Base-by-base conservation (phyloP, 495 filamentous ascomycete species). In the Penicillium daleae region DNA sequence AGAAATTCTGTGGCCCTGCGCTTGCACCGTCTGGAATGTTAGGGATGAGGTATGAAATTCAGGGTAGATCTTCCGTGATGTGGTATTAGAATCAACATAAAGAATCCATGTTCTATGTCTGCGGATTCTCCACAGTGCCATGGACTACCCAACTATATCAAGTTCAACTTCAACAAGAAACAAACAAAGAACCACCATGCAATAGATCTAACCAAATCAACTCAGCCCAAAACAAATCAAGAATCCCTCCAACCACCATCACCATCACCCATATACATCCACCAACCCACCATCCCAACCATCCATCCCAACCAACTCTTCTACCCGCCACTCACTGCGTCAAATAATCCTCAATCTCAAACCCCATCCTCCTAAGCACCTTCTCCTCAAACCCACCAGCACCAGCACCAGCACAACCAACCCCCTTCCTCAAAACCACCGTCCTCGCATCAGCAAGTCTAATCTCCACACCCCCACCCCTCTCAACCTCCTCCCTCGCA, bases 301-400 rank as follows among this genome's bases (percentile, higher is more conserved):
- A 31, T 31, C 3, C 29, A 4, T 31, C 29, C n/a, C n/a, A n/a
- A n/a, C n/a, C n/a, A n/a, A n/a, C n/a, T n/a, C n/a, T n/a, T n/a
- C n/a, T n/a, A n/a, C n/a, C n/a, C n/a, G n/a, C n/a, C n/a, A 9
- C n/a, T 15, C 17, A 56, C 37, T 56, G 54, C 15, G 75, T 85
- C 60, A 96, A 85, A 82, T 88, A 92, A 74, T 96, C 92, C 27
- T 87, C 81, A 68, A 96, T 87, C 80, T 96, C 92, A 71, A 96
- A 96, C 6, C 87, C 89, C 50, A 96, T 74, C 59, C 91, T 78
- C 58, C 87, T 83, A 65, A 92, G 75, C 21, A 85, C 83, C 68
- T 87, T 88, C 67, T 90, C 89, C 57, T 88, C 87, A 64, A 90
- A 70, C 31, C 77, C 78, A 39, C 71, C 72, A 10, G 73, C 49